Evolutionary conservation across 1,284 basidiomycete species (phyloP).

Genomic region (Austroboletus olivaceoglutinosus): DNA sequence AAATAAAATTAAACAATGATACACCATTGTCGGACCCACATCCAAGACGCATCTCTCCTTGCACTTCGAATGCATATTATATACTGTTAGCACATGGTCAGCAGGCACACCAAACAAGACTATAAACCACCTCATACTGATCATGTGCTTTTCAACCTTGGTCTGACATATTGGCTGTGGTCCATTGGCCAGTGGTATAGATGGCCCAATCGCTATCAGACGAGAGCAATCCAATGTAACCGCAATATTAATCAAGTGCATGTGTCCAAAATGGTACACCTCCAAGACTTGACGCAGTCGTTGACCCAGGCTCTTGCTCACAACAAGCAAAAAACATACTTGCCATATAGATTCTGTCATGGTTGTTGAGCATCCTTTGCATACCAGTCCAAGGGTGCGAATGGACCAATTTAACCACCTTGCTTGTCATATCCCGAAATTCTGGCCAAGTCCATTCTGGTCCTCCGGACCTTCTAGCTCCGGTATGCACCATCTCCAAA

Average conservation of each 20-base stretch:
- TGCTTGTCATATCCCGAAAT: too few relatives aligned
- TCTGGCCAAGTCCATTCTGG: too few relatives aligned
- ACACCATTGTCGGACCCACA: too few relatives aligned
- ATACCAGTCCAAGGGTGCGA: background rate
- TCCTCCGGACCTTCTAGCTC: too few relatives aligned
- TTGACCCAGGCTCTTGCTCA: too few relatives aligned
- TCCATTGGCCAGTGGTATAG: slow-evolving; percentile 56
- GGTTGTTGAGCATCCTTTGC: slow-evolving; percentile 2
- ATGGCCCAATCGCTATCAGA: slow-evolving; percentile 67
- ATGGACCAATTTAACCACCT: slow-evolving; percentile 50
- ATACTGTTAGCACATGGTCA: too few relatives aligned
- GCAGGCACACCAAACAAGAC: background rate
- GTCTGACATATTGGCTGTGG: slow-evolving; percentile 66
- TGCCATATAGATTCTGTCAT: slow-evolving; percentile 52
- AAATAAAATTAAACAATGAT: too few relatives aligned
- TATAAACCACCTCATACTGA: slow-evolving; percentile 46
- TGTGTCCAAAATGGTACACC: slow-evolving; percentile 60
- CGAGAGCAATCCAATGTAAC: slow-evolving; percentile 64
- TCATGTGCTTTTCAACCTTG: slow-evolving; percentile 69
- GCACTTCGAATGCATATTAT: too few relatives aligned
- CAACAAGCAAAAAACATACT: slow-evolving; percentile 27
- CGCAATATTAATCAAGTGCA: slow-evolving; percentile 73
- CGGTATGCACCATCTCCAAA: too few relatives aligned
- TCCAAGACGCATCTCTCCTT: too few relatives aligned
- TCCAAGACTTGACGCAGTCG: slow-evolving; percentile 40